phyloP scores from a whole-genome alignment of 192 early-diverging fungal species.

The Linderina pennispora region DNA sequence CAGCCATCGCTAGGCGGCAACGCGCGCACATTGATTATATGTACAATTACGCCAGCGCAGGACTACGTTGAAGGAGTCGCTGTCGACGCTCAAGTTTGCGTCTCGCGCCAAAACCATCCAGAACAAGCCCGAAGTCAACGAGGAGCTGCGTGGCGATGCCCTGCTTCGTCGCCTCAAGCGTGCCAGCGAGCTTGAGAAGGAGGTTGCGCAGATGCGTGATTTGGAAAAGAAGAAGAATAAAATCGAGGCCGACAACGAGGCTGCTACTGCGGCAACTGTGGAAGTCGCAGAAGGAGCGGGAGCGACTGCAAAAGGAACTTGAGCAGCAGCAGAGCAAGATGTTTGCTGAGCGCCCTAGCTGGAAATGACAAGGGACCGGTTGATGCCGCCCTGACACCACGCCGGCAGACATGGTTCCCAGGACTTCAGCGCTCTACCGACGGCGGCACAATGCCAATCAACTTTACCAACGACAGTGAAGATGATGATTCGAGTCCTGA shows the following conservation, averaged over 20 bases:
- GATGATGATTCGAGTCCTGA: no score
- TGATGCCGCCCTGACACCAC: no score
- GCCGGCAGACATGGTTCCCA: constrained; percentile 48
- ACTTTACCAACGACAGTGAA: no score
- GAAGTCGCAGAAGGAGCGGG: constrained; percentile 43
- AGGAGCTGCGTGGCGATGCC: constrained; percentile 48
- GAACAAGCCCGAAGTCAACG: constrained; percentile 77
- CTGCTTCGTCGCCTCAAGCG: constrained; percentile 40
- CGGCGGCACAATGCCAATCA: neutral
- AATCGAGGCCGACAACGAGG: constrained; percentile 45
- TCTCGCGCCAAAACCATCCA: constrained; percentile 83
- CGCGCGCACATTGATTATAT: constrained; percentile 84
- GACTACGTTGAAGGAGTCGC: constrained; percentile 78
- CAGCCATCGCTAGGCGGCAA: constrained; percentile 90
- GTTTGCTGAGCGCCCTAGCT: no score
- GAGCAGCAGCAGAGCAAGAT: constrained; percentile 28
- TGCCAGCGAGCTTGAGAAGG: constrained; percentile 42
- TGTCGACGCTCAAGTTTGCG: constrained; percentile 95
- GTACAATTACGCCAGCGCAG: constrained; percentile 79
- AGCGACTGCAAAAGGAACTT: constrained; percentile 40
- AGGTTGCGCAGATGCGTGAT: constrained; percentile 47
- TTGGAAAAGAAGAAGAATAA: constrained; percentile 43
- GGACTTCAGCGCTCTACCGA: constrained; percentile 23
- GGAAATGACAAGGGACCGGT: no score
- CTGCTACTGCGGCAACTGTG: constrained; percentile 40